Percentiles rank a stretch among this genome's conserved stretches.
These are phyloP conservation scores for Dalechampia spathulata DNA, from an alignment of 441 rosid species.

Conservation along the genomic window DNA sequence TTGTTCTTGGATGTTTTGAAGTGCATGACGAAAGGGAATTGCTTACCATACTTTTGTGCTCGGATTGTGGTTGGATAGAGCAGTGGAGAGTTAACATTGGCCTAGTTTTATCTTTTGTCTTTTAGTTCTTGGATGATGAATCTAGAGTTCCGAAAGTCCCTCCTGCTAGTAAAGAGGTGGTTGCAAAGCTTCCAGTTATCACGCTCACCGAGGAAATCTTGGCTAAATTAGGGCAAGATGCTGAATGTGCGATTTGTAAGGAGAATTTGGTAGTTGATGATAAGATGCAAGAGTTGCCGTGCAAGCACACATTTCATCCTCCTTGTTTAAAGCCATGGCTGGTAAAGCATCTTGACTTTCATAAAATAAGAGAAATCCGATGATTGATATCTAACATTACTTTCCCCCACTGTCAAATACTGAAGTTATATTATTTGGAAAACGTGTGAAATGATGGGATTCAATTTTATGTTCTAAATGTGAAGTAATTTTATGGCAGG, in stretches of 20 bases:
- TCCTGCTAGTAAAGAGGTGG: slow-evolving; percentile 92
- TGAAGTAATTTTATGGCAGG: slow-evolving; percentile 30
- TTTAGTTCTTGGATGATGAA: slow-evolving; percentile 38
- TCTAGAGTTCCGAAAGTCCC: slow-evolving; percentile 60
- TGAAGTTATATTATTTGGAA: not conserved
- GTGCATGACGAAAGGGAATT: no score
- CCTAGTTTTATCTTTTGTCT: not conserved
- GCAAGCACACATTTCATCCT: slow-evolving; percentile 89
- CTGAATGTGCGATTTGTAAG: slow-evolving; percentile 86
- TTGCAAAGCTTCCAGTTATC: slow-evolving; percentile 83
- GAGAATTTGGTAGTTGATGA: slow-evolving; percentile 72
- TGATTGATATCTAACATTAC: no score
- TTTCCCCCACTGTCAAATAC: not conserved
- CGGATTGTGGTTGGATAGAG: not conserved
- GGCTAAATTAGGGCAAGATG: slow-evolving; percentile 48
- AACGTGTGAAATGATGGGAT: no score
- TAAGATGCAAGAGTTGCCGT: slow-evolving; percentile 88
- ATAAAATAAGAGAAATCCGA: not conserved
- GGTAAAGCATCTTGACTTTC: slow-evolving; percentile 31
- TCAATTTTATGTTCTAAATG: not conserved
- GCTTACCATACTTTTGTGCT: no score
- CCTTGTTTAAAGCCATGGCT: slow-evolving; percentile 96
- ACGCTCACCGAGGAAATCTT: slow-evolving; percentile 55
- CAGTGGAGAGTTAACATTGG: not conserved
- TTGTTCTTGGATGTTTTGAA: no score